phyloP scores from a whole-genome alignment of 345 rosid species.

The Euphorbia pulcherrima region DNA sequence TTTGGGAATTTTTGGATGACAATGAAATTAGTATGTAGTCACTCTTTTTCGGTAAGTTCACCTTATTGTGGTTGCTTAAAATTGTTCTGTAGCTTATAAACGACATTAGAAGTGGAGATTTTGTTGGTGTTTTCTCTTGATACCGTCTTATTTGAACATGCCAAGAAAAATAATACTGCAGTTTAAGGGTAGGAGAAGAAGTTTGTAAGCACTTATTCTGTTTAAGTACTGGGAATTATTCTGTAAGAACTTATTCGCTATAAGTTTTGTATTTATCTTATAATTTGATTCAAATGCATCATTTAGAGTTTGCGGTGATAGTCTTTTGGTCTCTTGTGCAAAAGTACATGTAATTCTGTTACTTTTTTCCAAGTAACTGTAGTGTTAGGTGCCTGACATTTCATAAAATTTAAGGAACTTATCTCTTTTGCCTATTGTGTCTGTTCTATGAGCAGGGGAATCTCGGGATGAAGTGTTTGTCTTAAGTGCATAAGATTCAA shows the following conservation, averaged over 20 bases:
- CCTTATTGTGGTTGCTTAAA: no score
- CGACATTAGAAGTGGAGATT: background rate
- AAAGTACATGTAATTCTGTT: background rate
- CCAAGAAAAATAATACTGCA: background rate
- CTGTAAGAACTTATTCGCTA: no score
- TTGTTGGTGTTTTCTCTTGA: background rate
- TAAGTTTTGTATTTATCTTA: no score
- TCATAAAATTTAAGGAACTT: conserved; percentile 1
- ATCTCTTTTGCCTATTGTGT: background rate
- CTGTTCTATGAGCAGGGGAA: conserved; percentile 34
- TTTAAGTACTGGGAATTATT: background rate
- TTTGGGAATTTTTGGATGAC: background rate
- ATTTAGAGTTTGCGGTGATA: no score
- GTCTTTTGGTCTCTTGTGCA: conserved; percentile 2
- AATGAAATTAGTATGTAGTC: background rate
- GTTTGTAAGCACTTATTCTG: background rate
- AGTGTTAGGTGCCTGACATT: background rate
- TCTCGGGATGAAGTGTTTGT: conserved; percentile 27
- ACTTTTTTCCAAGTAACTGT: background rate
- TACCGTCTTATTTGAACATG: background rate
- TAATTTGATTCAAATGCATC: no score
- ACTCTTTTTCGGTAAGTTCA: background rate
- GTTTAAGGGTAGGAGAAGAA: background rate
- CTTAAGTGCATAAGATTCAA: conserved; percentile 19
- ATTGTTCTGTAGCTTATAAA: background rate